Conservation (phyloP, 352 stramenopile species). For the Pythium dissimile region DNA sequence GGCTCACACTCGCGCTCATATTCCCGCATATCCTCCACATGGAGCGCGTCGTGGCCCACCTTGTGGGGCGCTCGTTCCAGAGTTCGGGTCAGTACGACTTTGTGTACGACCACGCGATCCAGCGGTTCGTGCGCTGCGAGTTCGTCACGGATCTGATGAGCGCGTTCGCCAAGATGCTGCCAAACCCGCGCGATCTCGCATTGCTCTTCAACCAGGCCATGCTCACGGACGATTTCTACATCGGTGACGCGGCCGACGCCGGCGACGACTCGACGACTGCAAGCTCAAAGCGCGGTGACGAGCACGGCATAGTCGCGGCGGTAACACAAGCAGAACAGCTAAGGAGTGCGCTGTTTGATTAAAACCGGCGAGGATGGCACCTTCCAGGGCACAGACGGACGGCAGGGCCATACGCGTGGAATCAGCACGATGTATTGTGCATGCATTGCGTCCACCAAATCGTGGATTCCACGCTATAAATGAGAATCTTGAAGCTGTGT, state of each 20-base stretch:
- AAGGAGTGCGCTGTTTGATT: too few species aligned
- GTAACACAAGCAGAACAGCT: too few species aligned
- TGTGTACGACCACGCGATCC: conserved; percentile 1
- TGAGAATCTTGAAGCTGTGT: too few species aligned
- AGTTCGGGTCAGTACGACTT: conserved; percentile 9
- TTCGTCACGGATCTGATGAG: conserved; percentile 4
- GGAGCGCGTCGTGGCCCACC: neutral
- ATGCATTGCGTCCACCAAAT: too few species aligned
- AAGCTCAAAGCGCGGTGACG: neutral
- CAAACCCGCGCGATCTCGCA: conserved; percentile 2
- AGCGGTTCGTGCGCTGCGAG: conserved; percentile 6
- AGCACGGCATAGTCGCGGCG: neutral
- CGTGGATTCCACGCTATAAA: too few species aligned
- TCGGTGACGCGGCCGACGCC: neutral
- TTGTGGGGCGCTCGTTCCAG: conserved; percentile 1
- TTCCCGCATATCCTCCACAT: conserved; percentile 1
- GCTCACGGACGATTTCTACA: conserved; percentile 6
- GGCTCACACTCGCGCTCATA: neutral
- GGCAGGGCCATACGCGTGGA: too few species aligned
- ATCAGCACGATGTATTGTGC: too few species aligned
- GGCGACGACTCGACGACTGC: neutral
- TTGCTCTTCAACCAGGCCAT: conserved; percentile 6
- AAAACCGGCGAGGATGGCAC: too few species aligned
- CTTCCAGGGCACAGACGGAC: too few species aligned
- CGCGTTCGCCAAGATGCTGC: conserved; percentile 10